These are phyloP conservation scores for Cyclotella choctawhatcheeana DNA, from an alignment of 108 stramenopile species.

Conservation along the genomic window DNA sequence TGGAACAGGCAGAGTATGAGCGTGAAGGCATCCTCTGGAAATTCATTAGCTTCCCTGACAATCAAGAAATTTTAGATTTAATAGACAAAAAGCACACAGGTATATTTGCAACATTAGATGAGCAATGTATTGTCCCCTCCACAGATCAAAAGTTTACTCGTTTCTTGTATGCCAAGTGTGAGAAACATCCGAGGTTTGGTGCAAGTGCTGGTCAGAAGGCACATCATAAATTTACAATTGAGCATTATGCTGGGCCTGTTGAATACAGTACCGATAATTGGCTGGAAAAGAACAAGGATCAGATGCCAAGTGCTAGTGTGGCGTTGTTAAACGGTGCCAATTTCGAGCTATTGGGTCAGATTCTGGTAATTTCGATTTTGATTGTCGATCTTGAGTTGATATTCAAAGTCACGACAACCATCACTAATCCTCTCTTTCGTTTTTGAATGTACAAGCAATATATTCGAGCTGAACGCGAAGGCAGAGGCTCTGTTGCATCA, in stretches of 20 bases:
- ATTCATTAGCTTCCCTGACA: slow-evolving; percentile 92
- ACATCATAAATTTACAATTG: slow-evolving; percentile 71
- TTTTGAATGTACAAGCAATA: background rate
- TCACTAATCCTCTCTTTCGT: too few species aligned
- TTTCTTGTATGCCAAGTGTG: slow-evolving; percentile 68
- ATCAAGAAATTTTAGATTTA: slow-evolving; percentile 89
- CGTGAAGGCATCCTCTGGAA: slow-evolving; percentile 88
- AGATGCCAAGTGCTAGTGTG: slow-evolving; percentile 84
- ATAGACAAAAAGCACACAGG: slow-evolving; percentile 83
- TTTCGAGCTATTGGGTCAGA: slow-evolving; percentile 22
- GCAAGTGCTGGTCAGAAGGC: slow-evolving; percentile 64
- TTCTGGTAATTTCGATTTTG: too few species aligned
- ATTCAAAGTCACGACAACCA: too few species aligned
- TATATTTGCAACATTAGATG: slow-evolving; percentile 76
- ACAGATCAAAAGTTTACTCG: slow-evolving; percentile 65
- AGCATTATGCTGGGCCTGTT: slow-evolving; percentile 91
- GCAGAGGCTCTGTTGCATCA: slow-evolving; percentile 36
- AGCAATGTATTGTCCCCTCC: slow-evolving; percentile 70
- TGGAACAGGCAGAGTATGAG: slow-evolving; percentile 85
- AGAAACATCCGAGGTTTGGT: slow-evolving; percentile 44
- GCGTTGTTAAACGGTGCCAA: slow-evolving; percentile 55
- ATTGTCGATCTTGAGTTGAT: too few species aligned
- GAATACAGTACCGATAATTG: slow-evolving; percentile 78
- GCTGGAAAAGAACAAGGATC: slow-evolving; percentile 93
- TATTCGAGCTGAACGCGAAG: slow-evolving; percentile 12